These are phyloP conservation scores for Zygoascus hellenicus DNA, from an alignment of 1,139 yeast genomes.

Conservation along the genomic window DNA sequence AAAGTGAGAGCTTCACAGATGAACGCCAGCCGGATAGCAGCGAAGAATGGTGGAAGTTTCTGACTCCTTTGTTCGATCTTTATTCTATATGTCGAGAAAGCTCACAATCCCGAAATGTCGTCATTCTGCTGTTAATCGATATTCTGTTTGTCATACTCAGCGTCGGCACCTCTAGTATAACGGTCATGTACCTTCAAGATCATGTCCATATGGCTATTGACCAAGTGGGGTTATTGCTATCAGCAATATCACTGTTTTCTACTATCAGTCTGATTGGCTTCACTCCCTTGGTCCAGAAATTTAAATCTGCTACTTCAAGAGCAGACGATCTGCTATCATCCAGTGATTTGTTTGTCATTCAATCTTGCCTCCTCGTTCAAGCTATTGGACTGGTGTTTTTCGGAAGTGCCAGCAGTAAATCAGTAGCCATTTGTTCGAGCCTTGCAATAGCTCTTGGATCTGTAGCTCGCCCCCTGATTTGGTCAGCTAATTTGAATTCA, in stretches of 20 bases:
- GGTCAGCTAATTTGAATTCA: slow-evolving; percentile 3
- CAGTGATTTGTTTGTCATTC: neutral
- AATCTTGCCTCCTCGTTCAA: neutral
- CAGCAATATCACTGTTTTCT: slow-evolving; percentile 1
- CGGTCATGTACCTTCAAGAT: slow-evolving; percentile 6
- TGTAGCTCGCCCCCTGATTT: slow-evolving; percentile 5
- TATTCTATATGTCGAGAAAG: neutral
- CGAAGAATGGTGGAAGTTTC: neutral
- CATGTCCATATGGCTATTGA: neutral
- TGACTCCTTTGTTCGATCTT: neutral
- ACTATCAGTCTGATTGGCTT: neutral
- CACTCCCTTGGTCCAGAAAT: neutral
- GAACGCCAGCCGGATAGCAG: neutral
- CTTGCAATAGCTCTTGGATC: slow-evolving; percentile 1
- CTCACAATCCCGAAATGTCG: slow-evolving; percentile 1
- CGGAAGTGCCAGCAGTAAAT: neutral
- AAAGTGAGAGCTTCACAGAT: neutral
- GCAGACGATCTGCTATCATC: neutral
- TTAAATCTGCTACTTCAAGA: neutral
- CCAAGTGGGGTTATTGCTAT: slow-evolving; percentile 1
- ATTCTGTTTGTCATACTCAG: slow-evolving; percentile 1
- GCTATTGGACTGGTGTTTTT: neutral
- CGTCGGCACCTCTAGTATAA: slow-evolving; percentile 1
- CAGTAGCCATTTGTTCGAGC: neutral
- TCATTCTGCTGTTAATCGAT: slow-evolving; percentile 5